Evolutionary conservation across 345 rosid species (phyloP).

Genomic region (Lenwebbia sp.): DNA sequence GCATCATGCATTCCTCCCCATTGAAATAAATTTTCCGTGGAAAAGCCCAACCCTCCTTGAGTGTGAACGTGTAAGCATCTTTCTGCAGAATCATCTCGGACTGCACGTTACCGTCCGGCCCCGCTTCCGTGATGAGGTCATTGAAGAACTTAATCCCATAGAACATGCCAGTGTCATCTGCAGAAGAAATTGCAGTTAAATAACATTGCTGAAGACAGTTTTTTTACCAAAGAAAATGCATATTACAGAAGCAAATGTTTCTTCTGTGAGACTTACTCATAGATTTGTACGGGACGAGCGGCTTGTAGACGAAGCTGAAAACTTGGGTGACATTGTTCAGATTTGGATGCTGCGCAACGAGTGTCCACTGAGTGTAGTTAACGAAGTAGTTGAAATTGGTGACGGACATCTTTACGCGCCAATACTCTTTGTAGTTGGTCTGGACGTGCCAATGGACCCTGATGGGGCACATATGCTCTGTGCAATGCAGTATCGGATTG

Average conservation of each 20-base stretch:
- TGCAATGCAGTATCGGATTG: conserved; percentile 4
- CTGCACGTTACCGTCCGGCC: conserved; percentile 49
- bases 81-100: conserved; percentile 55
- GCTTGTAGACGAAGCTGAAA: conserved; percentile 51
- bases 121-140: conserved; percentile 52
- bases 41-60: conserved; percentile 70
- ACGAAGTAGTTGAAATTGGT: conserved; percentile 13
- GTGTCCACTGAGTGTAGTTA: conserved; percentile 25
- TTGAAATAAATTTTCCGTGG: conserved; percentile 65
- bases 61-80: conserved; percentile 41
- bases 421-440: conserved; percentile 20
- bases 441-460: conserved; percentile 24
- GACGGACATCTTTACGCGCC: conserved; percentile 21
- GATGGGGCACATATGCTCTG: conserved; percentile 15
- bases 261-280: conserved; percentile 29
- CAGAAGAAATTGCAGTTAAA: background rate
- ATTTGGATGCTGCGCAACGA: conserved; percentile 26
- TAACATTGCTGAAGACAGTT: background rate
- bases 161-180: conserved; percentile 58
- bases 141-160: conserved; percentile 57
- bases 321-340: conserved; percentile 14
- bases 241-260: background rate
- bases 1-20: conserved; percentile 38
- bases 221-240: background rate
- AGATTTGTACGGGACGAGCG: conserved; percentile 27